Conservation (phyloP, 345 rosid species). For the Eucalyptus pauciflora region DNA sequence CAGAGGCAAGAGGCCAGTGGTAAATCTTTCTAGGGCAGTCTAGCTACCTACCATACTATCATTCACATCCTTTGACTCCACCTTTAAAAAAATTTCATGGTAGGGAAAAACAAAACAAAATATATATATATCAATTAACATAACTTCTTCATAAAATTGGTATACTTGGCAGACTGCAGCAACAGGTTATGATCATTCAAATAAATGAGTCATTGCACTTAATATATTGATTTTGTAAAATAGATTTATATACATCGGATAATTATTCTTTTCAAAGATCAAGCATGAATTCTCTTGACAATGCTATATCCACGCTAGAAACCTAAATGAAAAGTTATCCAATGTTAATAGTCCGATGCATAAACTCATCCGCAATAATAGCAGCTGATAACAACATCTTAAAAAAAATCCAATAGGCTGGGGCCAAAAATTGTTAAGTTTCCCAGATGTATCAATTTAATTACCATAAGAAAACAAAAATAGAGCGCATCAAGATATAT, state of each 20-base stretch:
- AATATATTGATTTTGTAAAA: not conserved
- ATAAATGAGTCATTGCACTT: not conserved
- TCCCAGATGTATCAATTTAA: not conserved
- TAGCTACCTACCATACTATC: not conserved
- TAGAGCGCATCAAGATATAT: not conserved
- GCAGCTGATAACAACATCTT: not conserved
- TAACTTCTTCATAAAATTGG: not conserved
- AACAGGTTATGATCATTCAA: not conserved
- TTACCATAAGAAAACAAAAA: not conserved
- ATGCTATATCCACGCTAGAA: not conserved
- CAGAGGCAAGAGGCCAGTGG: not conserved
- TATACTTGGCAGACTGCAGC: not conserved
- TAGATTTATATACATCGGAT: not conserved
- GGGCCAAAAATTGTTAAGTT: not conserved
- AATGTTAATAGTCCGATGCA: not conserved
- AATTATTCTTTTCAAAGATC: not conserved
- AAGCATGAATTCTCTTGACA: not conserved
- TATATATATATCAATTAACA: not conserved
- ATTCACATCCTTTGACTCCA: not conserved
- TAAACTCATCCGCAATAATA: not conserved
- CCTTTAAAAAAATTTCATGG: not conserved
- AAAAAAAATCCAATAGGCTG: not conserved
- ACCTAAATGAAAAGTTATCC: not conserved
- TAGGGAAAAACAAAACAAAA: not conserved
- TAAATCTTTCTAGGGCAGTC: not conserved